These are phyloP conservation scores for Cladosporium oxysporum DNA, from an alignment of 2,329 filamentous ascomycete species.

Conservation along the genomic window DNA sequence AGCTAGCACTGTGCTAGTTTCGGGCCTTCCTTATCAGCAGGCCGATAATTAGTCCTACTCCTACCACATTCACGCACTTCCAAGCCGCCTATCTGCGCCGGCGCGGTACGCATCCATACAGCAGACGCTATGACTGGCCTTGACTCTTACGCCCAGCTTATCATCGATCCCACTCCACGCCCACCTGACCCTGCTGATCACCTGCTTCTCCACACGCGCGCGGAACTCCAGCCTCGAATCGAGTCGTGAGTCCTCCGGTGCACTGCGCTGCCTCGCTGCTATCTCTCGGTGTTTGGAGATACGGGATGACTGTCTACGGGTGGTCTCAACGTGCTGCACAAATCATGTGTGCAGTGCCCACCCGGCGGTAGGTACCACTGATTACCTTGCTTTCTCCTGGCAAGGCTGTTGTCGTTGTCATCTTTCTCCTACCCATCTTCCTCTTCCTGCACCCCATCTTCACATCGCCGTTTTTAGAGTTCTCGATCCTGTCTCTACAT, in stretches of 20 bases:
- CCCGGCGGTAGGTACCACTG: slow-evolving; percentile 4
- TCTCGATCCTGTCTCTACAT: slow-evolving; percentile 1
- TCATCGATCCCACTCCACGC: slow-evolving; percentile 9
- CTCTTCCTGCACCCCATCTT: neutral
- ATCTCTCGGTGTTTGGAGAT: neutral
- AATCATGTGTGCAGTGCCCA: slow-evolving; percentile 3
- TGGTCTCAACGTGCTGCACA: slow-evolving; percentile 1
- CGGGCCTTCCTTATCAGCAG: slow-evolving; percentile 11
- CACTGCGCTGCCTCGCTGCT: slow-evolving; percentile 3
- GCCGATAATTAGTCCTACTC: neutral
- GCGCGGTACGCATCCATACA: slow-evolving; percentile 5
- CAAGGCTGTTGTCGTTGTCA: neutral
- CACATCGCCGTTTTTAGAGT: slow-evolving; percentile 6
- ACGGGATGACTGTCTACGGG: slow-evolving; percentile 1
- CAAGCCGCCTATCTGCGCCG: slow-evolving; percentile 18
- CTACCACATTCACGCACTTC: neutral
- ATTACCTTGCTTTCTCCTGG: neutral
- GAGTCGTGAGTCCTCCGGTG: neutral
- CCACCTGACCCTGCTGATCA: slow-evolving; percentile 18
- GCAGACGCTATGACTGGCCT: slow-evolving; percentile 9
- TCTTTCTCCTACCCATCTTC: neutral
- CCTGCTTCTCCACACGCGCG: slow-evolving; percentile 5
- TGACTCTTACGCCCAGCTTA: slow-evolving; percentile 3
- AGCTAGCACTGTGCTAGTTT: neutral
- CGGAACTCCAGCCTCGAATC: slow-evolving; percentile 8